Evolutionary conservation across 768 basidiomycete species (phyloP), one percentile per base, ranked within the genome.

Genomic region (Phlebiopsis gigantea): DNA sequence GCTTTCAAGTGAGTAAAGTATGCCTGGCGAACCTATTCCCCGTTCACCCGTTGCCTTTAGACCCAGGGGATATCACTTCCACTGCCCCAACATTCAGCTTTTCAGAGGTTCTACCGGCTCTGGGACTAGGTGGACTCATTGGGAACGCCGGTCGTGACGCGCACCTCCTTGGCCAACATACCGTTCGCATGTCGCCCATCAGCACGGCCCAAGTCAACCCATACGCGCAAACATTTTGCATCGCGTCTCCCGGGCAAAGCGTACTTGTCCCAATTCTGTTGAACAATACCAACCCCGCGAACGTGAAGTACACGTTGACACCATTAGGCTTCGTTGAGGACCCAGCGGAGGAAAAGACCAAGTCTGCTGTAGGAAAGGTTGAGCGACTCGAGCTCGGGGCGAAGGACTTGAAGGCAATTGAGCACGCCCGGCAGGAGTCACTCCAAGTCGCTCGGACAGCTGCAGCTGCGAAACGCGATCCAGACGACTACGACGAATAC

Each of bases 171-270:
- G 95, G 95, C 30, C 87, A 93, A 69, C 92, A 95, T 66, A 94
- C 92, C 0, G 88, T 98, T 51, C 84, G 88, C 61, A 87, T 95
- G 80, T 91, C 93, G 0, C 94, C 94, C 9, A 93, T 92, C 63
- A 92, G 93, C 68, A 97, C 94, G 2, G 95, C 94, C 4, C 85
- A 87, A 21, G 76, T 98, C 44, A 95, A 96, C 63, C 92, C 91
- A 10, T 77, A 86, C 57, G 77, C 72, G 14, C 76, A 82, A 51
- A 83, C 83, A 2, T 94, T 86, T 68, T 96, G 93, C 64, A 76
- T 95, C 19, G 75, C 87, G 1, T 68, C 76, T 9, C 72, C 78
- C 9, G 70, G 73, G 6, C 75, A 77, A 52, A 73, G 75, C 44
- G 80, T 89, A 28, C 79, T 92, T 53, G 73, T 97, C 46, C 95